Percentiles rank a stretch among this genome's conserved stretches.
phyloP scores from a whole-genome alignment of 1,139 yeast genomes.

The Lodderomyces metapsilosis region DNA sequence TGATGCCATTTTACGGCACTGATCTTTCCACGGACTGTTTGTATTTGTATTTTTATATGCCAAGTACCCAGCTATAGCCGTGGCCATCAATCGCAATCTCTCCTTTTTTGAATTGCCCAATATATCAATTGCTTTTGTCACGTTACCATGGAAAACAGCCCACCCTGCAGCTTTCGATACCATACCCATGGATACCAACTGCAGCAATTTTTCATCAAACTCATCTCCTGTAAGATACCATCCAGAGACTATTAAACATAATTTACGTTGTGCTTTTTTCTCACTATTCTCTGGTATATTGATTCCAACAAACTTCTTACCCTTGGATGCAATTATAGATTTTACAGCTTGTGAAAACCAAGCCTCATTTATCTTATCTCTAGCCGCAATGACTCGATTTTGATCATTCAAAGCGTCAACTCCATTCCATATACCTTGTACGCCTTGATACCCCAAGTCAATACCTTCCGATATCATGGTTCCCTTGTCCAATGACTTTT shows the following conservation, averaged over 20 bases:
- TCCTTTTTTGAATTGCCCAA: conserved; percentile 60
- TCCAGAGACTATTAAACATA: conserved; percentile 84
- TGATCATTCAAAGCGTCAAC: conserved; percentile 60
- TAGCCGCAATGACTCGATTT: conserved; percentile 42
- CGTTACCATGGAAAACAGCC: conserved; percentile 95
- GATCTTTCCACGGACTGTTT: conserved; percentile 93
- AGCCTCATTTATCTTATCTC: conserved; percentile 36
- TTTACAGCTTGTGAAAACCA: conserved; percentile 47
- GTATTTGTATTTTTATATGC: conserved; percentile 61
- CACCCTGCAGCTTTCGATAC: conserved; percentile 95
- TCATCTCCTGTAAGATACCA: conserved; percentile 85
- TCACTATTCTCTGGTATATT: conserved; percentile 49
- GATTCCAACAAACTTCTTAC: conserved; percentile 45
- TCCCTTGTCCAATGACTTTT: conserved; percentile 64
- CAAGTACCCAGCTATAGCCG: conserved; percentile 91
- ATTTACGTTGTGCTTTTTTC: conserved; percentile 62
- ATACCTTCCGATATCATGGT: conserved; percentile 65
- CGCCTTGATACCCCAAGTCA: conserved; percentile 88
- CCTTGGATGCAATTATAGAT: conserved; percentile 41
- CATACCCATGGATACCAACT: conserved; percentile 57
- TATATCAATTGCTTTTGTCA: conserved; percentile 74
- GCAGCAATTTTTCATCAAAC: conserved; percentile 65
- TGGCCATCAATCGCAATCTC: conserved; percentile 73
- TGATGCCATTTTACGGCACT: conserved; percentile 82
- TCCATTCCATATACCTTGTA: conserved; percentile 88